Evolutionary conservation across 108 stramenopile species (phyloP), one percentile per base, ranked within the genome.

Genomic region (Cyclotella atomus): DNA sequence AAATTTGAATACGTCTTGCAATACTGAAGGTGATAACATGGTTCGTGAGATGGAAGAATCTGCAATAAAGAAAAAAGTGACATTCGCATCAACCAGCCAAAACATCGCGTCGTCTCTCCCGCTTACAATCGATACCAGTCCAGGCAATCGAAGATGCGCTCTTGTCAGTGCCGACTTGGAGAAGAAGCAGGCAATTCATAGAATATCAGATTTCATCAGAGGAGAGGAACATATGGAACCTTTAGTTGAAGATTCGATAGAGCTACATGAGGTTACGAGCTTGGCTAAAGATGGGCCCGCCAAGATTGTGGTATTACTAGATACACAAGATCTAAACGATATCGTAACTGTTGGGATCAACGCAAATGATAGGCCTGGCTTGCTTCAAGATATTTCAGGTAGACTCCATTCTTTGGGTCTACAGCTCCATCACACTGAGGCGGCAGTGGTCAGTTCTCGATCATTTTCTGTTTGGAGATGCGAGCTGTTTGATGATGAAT

Each of bases 401-500:
- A 87, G 82, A 23, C 59, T 95, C 0, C 52, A 80, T n/a, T 57
- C 72, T 19, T 55, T 92, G 7, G 79, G 79, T 36, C 56, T 95
- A 32, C 85, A 87, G 33, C 60, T 90, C 32, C 85, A 85, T 30
- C 87, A 89, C 68, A 89, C 91, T 7, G 94, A 92, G 80, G 94
- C 94, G 0, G 72, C 86, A 14, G 94, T 95, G 3, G 62, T 90
- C 53, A 61, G 60, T 20, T 53, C 52, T 14, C 75, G 94, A 36
- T 91, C 89, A 7, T 35, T 95, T 20, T 91, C 90, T 6, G 84
- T 92, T 34, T 95, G 94, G 94, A 78, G 94, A 30, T 92, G 91
- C 54, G 89, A 91, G 52, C 33, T 79, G 10, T 79, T 86, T 27
- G 87, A 84, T 9, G 45, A 61, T 12, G 20, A 50, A 12, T 82